A percentile compares a stretch with the other conserved stretches of the same genome.
Evolutionary conservation across 2,329 filamentous ascomycete species (phyloP).

Genomic region (Aspergillus sp.): DNA sequence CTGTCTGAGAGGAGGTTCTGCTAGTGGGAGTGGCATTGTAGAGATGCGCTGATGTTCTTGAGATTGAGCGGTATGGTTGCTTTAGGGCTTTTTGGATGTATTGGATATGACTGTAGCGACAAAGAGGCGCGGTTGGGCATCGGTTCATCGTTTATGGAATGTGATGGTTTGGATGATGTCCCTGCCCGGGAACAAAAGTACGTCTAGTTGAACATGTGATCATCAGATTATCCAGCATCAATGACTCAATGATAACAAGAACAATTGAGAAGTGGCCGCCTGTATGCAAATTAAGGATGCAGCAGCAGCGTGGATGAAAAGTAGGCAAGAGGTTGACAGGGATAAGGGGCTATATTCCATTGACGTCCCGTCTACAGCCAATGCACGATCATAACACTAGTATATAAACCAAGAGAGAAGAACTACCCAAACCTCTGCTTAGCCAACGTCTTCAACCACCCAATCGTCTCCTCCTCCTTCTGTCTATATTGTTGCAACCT

Average conservation of each 20-base stretch:
- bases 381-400: background rate
- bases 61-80: constrained; percentile 19
- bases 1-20: constrained; percentile 18
- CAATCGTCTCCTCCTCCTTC: constrained; percentile 83
- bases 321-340: too few species aligned
- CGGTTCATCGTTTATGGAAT: too few species aligned
- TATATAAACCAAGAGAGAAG: background rate
- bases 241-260: too few species aligned
- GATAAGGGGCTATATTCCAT: background rate
- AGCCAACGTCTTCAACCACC: constrained; percentile 76
- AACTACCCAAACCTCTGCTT: constrained; percentile 69
- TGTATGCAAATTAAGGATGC: too few species aligned
- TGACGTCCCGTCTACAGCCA: background rate
- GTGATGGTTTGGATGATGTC: too few species aligned
- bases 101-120: background rate
- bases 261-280: too few species aligned
- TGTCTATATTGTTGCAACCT: constrained; percentile 67
- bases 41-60: constrained; percentile 9
- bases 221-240: too few species aligned
- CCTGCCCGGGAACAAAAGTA: too few species aligned
- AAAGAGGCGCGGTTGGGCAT: too few species aligned
- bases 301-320: too few species aligned
- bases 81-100: constrained; percentile 13
- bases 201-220: too few species aligned
- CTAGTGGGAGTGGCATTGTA: constrained; percentile 9